Percentiles rank a stretch among this genome's conserved stretches.
phyloP scores from a whole-genome alignment of 768 basidiomycete genomes.

The Daedaleopsis nitida region DNA sequence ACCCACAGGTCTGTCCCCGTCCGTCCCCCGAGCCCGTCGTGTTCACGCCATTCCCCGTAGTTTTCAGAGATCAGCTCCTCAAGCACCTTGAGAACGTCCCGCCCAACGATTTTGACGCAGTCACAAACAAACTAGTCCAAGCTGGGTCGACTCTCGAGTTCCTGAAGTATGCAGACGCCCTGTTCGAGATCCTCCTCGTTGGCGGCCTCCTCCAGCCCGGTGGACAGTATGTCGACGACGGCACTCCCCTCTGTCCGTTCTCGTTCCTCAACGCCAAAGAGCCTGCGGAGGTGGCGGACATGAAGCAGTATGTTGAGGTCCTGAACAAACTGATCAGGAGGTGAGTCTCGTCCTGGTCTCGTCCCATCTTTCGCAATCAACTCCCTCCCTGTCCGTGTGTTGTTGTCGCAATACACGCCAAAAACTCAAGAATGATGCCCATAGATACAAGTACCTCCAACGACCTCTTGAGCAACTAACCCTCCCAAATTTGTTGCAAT shows the following conservation, averaged over 20 bases:
- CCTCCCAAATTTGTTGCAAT: slow-evolving; percentile 84
- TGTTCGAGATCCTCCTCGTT: slow-evolving; percentile 95
- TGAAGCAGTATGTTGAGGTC: slow-evolving; percentile 93
- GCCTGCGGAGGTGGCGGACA: slow-evolving; percentile 77
- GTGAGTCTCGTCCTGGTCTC: slow-evolving; percentile 41
- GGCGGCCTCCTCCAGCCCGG: slow-evolving; percentile 97
- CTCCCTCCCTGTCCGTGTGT: not conserved
- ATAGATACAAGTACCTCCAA: slow-evolving; percentile 98
- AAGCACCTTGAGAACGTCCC: slow-evolving; percentile 87
- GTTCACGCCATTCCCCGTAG: slow-evolving; percentile 39
- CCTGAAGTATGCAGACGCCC: slow-evolving; percentile 94
- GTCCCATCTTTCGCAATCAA: not conserved
- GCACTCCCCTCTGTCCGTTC: slow-evolving; percentile 84
- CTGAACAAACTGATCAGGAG: slow-evolving; percentile 95
- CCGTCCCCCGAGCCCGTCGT: slow-evolving; percentile 3
- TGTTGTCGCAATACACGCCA: not conserved
- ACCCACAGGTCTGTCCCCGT: slow-evolving; percentile 55
- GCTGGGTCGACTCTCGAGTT: slow-evolving; percentile 93
- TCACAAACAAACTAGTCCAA: slow-evolving; percentile 82
- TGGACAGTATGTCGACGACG: slow-evolving; percentile 87
- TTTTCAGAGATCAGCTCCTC: slow-evolving; percentile 92
- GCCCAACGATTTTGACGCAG: slow-evolving; percentile 79
- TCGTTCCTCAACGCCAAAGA: slow-evolving; percentile 82
- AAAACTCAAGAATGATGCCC: not conserved
- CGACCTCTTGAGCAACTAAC: slow-evolving; percentile 89